Evolutionary conservation across 2,329 filamentous ascomycete species (phyloP).

Genomic region (Ceratocystis lukuohia): DNA sequence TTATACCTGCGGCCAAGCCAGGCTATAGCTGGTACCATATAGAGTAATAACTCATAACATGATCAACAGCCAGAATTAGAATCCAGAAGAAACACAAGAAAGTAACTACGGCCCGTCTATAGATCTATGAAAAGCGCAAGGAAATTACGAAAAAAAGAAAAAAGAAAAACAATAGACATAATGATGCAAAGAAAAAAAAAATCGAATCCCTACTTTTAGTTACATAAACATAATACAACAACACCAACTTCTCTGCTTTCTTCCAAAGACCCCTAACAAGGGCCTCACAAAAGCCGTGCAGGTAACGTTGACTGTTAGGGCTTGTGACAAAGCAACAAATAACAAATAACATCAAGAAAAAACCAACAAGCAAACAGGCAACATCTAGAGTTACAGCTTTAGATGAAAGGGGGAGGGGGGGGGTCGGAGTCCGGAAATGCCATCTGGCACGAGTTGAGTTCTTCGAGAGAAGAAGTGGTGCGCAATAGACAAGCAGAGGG

Average conservation of each 20-base stretch:
- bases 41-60: neutral
- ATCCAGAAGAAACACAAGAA: neutral
- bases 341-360: neutral
- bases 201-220: neutral
- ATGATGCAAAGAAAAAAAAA: neutral
- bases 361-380: neutral
- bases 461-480: neutral
- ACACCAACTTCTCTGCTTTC: neutral
- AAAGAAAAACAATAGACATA: neutral
- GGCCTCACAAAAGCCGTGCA: neutral
- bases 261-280: neutral
- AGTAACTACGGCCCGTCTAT: neutral
- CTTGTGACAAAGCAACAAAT: neutral
- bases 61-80: neutral
- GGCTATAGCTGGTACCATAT: neutral
- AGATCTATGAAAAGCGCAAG: no score
- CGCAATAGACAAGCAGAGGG: neutral
- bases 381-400: neutral
- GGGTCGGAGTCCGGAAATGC: conserved; percentile 1
- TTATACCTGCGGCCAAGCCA: no score
- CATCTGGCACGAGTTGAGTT: neutral
- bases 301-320: conserved; percentile 2
- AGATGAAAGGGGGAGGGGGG: neutral
- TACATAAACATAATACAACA: neutral
- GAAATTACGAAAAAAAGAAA: neutral